Evolutionary conservation across 2,329 filamentous ascomycete genomes (phyloP).

Genomic region (Samsoniella hepiali): DNA sequence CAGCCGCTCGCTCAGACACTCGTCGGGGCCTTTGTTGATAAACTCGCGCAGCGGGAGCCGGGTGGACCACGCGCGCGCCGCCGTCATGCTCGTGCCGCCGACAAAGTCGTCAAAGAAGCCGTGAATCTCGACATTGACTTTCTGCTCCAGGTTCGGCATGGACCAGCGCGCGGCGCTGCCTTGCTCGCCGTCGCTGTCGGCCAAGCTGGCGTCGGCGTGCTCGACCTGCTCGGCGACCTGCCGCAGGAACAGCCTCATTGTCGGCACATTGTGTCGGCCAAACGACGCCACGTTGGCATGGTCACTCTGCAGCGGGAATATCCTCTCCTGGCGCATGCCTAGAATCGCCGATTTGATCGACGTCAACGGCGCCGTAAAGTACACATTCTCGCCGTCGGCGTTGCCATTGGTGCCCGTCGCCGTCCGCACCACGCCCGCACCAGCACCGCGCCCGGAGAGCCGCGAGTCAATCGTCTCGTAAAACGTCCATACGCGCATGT

Average conservation of each 20-base stretch:
- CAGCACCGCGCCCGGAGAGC: conserved; percentile 42
- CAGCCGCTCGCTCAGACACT: conserved; percentile 52
- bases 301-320: conserved; percentile 52
- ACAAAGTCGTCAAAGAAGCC: conserved; percentile 59
- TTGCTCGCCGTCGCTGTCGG: neutral
- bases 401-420: neutral
- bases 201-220: conserved; percentile 31
- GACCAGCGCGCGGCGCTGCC: neutral
- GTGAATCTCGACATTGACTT: conserved; percentile 53
- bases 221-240: conserved; percentile 34
- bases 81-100: conserved; percentile 25
- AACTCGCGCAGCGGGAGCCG: conserved; percentile 53
- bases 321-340: conserved; percentile 49
- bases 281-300: conserved; percentile 55
- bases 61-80: conserved; percentile 49
- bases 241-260: conserved; percentile 40
- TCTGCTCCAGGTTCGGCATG: conserved; percentile 42
- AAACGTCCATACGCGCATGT: conserved; percentile 60
- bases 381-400: conserved; percentile 39
- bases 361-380: conserved; percentile 57
- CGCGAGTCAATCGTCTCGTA: conserved; percentile 61
- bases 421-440: conserved; percentile 28
- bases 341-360: conserved; percentile 55
- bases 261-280: conserved; percentile 47
- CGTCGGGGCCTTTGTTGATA: conserved; percentile 51